Evolutionary conservation across 176 grass and related monocot species (phyloP).

Genomic region (Eragrostis nindensis): DNA sequence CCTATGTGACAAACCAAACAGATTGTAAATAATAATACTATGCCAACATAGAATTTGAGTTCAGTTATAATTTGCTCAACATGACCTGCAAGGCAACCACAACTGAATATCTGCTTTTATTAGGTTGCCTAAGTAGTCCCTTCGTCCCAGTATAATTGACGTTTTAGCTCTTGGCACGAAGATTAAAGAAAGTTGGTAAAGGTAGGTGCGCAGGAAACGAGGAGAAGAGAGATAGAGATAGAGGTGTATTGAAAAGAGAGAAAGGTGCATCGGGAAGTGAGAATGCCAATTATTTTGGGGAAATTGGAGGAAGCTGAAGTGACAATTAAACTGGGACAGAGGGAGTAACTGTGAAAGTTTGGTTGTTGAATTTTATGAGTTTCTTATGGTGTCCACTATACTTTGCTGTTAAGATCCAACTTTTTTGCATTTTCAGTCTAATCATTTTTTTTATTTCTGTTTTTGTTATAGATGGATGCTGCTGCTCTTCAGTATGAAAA

Average conservation of each 20-base stretch:
- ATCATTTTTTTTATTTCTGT: background rate
- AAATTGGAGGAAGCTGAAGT: too few species aligned
- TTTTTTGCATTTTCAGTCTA: constrained; percentile 25
- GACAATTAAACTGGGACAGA: too few species aligned
- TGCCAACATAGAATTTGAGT: background rate
- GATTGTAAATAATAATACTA: background rate
- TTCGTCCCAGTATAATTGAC: too few species aligned
- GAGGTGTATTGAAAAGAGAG: too few species aligned
- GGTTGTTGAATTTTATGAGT: background rate
- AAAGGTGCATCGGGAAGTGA: too few species aligned
- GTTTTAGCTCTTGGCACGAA: too few species aligned
- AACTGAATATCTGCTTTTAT: background rate
- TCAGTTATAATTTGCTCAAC: constrained; percentile 7
- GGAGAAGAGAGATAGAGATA: too few species aligned
- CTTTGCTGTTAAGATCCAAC: background rate
- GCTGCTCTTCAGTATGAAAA: constrained; percentile 87
- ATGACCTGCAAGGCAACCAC: background rate
- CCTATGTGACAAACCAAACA: background rate
- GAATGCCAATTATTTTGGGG: too few species aligned
- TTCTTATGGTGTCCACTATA: background rate
- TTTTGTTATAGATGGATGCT: constrained; percentile 72
- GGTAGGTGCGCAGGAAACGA: too few species aligned
- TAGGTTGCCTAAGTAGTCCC: background rate
- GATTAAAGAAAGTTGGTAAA: too few species aligned
- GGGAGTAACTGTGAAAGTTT: constrained; percentile 33